Base-by-base conservation (phyloP, 495 filamentous ascomycete species). In the Rostrohypoxylon terebratum region DNA sequence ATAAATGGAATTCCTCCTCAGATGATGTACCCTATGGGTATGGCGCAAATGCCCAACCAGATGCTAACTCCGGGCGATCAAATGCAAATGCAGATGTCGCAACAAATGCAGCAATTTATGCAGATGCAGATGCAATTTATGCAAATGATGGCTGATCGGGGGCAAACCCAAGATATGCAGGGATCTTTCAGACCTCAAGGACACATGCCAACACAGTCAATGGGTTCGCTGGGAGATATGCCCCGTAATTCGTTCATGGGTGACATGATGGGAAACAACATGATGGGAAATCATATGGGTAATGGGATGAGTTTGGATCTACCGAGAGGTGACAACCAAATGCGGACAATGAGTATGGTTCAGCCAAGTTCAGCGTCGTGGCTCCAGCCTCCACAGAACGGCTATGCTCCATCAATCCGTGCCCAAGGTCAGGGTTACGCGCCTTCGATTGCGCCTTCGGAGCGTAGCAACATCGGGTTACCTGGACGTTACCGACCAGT, bases 41-140 rank as follows among this genome's bases (percentile, higher is more conserved):
- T 76, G 68, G 71, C 79, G 71, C 66, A 85, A 78, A 76, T 77
- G 72, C 47, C 71, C 31, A 34, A 76, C 34, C 80, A 80, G 28
- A 75, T 83, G 82, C 78, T 90, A 28, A 84, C 85, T 25, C 84
- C 91, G 18, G 88, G 87, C 4, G 92, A 95, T 70, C 91, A 92
- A 73, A 90, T 91, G 16, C 91, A 93, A 68, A 85, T 94, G 50
- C 91, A 97, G 75, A 91, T 97, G 83, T 90, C 89, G 25, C 91
- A 94, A 73, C 92, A 96, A 77, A 96, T 97, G 93, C 85, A 88
- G 23, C 88, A 91, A 72, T 94, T 95, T 83, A 93, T 96, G 91
- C 91, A 94, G 75, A 93, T 96, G 90, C 93, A 96, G 77, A 94
- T 97, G 90, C 91, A 96, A 64, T 92, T 93, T 84, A 93, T 94